Conservation (phyloP, 306 rosid genomes). For the Castanea mollissima region DNA sequence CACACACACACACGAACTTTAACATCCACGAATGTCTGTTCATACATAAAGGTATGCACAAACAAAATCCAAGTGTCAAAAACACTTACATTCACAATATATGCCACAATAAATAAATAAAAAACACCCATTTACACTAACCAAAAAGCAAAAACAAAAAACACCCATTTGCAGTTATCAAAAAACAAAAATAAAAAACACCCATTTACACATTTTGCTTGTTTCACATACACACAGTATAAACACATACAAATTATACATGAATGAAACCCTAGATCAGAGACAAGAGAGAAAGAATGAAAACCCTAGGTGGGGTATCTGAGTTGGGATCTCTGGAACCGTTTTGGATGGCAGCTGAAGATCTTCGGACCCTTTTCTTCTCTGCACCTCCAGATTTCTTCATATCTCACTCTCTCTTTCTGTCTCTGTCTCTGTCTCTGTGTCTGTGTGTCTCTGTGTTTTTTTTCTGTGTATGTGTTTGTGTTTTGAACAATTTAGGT, state of each 20-base stretch:
- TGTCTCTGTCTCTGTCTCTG: not conserved
- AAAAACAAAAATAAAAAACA: not conserved
- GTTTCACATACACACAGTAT: not conserved
- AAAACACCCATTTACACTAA: not conserved
- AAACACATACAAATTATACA: not conserved
- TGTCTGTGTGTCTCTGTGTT: not conserved
- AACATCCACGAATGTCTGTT: not conserved
- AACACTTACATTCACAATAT: not conserved
- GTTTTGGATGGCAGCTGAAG: slow-evolving; percentile 60
- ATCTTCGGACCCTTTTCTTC: slow-evolving; percentile 91
- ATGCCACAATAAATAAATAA: not conserved
- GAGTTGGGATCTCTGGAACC: slow-evolving; percentile 76
- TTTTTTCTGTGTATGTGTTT: not conserved
- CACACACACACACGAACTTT: not conserved
- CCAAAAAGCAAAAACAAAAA: not conserved
- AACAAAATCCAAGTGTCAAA: not conserved
- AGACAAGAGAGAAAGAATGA: slow-evolving; percentile 19
- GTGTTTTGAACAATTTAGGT: not conserved
- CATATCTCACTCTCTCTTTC: slow-evolving; percentile 33
- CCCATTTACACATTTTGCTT: not conserved
- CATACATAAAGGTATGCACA: not conserved
- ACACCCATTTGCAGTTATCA: not conserved
- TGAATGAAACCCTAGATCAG: slow-evolving; percentile 43
- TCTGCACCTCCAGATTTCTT: slow-evolving; percentile 88
- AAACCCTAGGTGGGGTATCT: slow-evolving; percentile 85